Base-by-base conservation (phyloP, 208 protist species). In the Leishmania tropica region DNA sequence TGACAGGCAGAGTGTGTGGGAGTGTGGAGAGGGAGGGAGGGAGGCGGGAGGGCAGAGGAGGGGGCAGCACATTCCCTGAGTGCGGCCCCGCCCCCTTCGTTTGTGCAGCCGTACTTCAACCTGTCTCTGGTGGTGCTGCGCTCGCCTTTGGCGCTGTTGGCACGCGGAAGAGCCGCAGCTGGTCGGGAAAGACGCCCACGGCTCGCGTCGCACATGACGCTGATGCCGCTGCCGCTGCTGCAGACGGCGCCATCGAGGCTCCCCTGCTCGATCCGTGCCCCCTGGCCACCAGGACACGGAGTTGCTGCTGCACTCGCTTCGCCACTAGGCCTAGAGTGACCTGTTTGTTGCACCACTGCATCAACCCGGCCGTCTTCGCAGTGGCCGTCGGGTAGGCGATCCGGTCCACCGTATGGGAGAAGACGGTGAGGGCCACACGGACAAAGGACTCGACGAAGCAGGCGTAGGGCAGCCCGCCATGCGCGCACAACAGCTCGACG, bases 321-420 rank as follows among this genome's bases (percentile, higher is more conserved):
- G 72, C 85, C 42, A 88, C 88, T 65, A 86, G 79, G 1, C 89
- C 89, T 28, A 92, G 81, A 10, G 70, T 51, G 37, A 97, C 78
- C 48, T 92, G 84, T n/a, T 90, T 84, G 67, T 95, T 97, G 28
- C 94, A 81, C 91, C 92, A 97, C 77, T 83, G 81, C 90, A 95
- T 94, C 21, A 97, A 87, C 31, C 90, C 92, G 0, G 68, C 48
- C 11, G 90, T 79, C 75, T 95, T 95, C 37, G 85, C 74, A 1
- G 80, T 78, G 54, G 89, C 87, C 40, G 94, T 92, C 37, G 92
- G 93, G 81, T 93, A 95, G 64, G 86, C 87, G 6, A 71, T 40
- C 10, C 56, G 60, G 56, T 94, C 88, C 54, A 83, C 85, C 17
- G 78, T 74, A 21, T 87, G 89, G 11, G 89, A 88, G 80, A 97